These are phyloP conservation scores for Fusarium compactum DNA, from an alignment of 2,329 filamentous ascomycete species.

Conservation along the genomic window DNA sequence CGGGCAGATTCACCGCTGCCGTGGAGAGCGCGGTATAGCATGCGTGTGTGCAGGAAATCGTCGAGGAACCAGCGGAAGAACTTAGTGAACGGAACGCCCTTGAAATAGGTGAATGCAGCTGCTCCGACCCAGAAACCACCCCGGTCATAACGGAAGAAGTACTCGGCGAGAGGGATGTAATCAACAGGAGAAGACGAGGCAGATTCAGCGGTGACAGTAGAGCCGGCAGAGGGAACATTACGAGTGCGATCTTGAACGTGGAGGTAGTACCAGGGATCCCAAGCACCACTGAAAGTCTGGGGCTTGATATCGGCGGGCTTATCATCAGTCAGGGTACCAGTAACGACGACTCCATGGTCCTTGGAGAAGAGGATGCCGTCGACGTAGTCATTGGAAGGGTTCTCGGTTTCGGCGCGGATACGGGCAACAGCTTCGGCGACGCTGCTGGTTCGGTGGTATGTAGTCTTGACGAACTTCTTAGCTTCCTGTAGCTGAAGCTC, in stretches of 20 bases:
- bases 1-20: constrained; percentile 72
- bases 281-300: constrained; percentile 70
- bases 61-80: constrained; percentile 77
- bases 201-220: constrained; percentile 27
- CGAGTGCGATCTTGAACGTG: constrained; percentile 65
- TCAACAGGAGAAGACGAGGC: constrained; percentile 55
- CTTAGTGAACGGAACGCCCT: constrained; percentile 71
- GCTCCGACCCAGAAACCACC: constrained; percentile 80
- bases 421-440: constrained; percentile 54
- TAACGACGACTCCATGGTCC: constrained; percentile 68
- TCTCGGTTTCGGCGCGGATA: constrained; percentile 58
- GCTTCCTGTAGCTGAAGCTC: constrained; percentile 70
- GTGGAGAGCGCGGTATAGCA: constrained; percentile 79
- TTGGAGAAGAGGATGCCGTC: constrained; percentile 75
- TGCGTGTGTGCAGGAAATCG: constrained; percentile 79
- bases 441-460: constrained; percentile 63
- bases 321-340: constrained; percentile 67
- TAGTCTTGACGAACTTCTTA: constrained; percentile 67
- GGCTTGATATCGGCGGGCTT: constrained; percentile 48
- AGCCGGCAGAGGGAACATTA: constrained; percentile 36
- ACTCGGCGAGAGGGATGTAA: constrained; percentile 76
- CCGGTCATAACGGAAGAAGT: constrained; percentile 81
- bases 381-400: constrained; percentile 69
- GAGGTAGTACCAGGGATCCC: constrained; percentile 81
- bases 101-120: constrained; percentile 76